Percentiles rank a stretch among this genome's conserved stretches.
Conservation (phyloP, 176 grass and related monocot species). For the Aegilops bicornis region DNA sequence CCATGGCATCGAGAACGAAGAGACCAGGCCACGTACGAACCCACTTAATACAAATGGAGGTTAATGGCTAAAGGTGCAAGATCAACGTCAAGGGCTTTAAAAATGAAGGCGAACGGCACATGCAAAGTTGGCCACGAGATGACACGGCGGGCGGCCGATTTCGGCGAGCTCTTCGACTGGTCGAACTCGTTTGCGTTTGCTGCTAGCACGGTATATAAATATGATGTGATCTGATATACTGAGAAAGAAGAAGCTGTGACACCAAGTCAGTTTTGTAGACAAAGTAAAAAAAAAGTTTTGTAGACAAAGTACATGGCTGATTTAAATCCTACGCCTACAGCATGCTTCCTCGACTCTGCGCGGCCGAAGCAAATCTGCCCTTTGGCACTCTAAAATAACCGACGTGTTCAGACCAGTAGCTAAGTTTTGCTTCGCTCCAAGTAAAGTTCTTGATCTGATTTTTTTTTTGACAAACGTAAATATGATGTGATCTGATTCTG, state of each 20-base stretch:
- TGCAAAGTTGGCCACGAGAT: neutral
- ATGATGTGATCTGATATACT: too few species aligned
- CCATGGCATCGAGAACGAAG: neutral
- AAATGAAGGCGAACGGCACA: neutral
- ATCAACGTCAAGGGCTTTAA: neutral
- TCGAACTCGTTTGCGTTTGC: neutral
- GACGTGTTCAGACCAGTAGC: neutral
- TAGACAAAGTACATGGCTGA: neutral
- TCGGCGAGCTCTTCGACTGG: neutral
- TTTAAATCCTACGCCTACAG: neutral
- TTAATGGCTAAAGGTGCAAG: neutral
- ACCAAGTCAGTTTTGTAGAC: neutral
- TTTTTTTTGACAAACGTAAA: too few species aligned
- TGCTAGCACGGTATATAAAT: neutral
- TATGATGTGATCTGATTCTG: neutral
- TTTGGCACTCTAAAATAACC: neutral
- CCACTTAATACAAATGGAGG: neutral
- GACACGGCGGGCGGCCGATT: neutral
- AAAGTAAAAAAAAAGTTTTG: neutral
- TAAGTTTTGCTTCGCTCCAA: neutral
- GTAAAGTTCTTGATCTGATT: neutral
- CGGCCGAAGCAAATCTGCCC: neutral
- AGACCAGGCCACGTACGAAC: neutral
- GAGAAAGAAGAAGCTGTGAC: neutral
- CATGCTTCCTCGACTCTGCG: neutral